Conservation (phyloP, 176 grass and related monocot species). For the Carex littledalei region DNA sequence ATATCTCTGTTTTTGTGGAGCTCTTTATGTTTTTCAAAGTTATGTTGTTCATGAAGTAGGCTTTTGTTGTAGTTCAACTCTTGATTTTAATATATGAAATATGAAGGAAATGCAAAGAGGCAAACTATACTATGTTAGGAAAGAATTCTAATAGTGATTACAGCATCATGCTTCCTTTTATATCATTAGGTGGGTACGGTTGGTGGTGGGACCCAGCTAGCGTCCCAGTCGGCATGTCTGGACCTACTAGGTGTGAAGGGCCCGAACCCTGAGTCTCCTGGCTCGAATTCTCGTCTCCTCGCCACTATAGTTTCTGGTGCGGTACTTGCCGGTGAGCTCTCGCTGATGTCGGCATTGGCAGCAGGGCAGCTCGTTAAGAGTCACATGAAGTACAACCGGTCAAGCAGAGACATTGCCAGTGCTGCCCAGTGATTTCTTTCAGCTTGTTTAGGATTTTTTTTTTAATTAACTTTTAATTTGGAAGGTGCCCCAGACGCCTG, state of each 20-base stretch:
- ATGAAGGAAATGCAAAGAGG: too few relatives aligned
- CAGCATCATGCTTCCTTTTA: neutral
- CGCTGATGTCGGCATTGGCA: conserved; percentile 60
- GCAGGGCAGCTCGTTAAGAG: conserved; percentile 71
- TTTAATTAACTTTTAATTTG: conserved; percentile 7
- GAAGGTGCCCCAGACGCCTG: neutral
- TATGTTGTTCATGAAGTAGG: too few relatives aligned
- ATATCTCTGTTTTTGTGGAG: neutral
- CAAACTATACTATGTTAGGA: neutral
- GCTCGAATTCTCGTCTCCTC: conserved; percentile 47
- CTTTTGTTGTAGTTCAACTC: too few relatives aligned
- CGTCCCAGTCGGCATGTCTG: conserved; percentile 65
- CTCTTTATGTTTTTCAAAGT: neutral
- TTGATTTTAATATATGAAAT: too few relatives aligned
- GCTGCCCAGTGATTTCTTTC: conserved; percentile 1
- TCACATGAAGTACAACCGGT: conserved; percentile 85
- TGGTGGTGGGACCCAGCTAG: conserved; percentile 66
- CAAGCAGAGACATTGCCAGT: conserved; percentile 44
- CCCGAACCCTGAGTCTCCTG: conserved; percentile 41
- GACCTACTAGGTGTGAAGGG: conserved; percentile 68
- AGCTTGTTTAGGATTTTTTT: neutral
- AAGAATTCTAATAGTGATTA: neutral
- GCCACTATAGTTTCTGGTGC: conserved; percentile 63
- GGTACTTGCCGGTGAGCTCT: conserved; percentile 75
- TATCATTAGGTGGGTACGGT: conserved; percentile 62